Evolutionary conservation across 352 stramenopile genomes (phyloP).

Genomic region (Pythium myriotylum): DNA sequence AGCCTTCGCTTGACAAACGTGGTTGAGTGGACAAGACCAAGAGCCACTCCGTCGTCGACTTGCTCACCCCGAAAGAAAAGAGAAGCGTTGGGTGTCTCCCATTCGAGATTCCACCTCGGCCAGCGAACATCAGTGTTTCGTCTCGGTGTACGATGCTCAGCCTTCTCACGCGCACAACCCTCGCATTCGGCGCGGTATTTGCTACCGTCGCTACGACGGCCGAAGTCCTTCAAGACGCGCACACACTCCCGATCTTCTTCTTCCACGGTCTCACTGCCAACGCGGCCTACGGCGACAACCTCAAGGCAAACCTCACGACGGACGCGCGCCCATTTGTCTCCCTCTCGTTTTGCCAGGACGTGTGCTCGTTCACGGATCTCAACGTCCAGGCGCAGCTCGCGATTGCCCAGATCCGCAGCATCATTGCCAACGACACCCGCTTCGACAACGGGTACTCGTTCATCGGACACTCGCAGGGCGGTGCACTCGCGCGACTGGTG

Average conservation of each 20-base stretch:
- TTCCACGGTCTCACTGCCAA: conserved; percentile 50
- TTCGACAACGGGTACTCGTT: conserved; percentile 55
- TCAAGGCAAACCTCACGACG: conserved; percentile 40
- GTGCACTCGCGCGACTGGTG: conserved; percentile 39
- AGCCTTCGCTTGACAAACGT: too few species aligned
- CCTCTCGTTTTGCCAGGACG: conserved; percentile 41
- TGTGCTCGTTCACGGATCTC: conserved; percentile 37
- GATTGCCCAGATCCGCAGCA: conserved; percentile 43
- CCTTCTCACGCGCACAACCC: conserved; percentile 5
- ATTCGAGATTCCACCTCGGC: neutral
- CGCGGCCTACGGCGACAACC: conserved; percentile 28
- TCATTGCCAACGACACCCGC: conserved; percentile 32
- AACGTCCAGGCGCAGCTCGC: conserved; percentile 39
- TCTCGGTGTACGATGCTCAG: conserved; percentile 4
- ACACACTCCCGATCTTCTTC: conserved; percentile 47
- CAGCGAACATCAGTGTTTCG: neutral
- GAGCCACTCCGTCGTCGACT: too few species aligned
- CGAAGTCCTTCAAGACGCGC: neutral
- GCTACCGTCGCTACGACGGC: neutral
- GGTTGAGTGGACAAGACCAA: too few species aligned
- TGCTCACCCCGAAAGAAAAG: too few species aligned
- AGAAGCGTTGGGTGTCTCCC: too few species aligned
- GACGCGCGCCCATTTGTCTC: conserved; percentile 36
- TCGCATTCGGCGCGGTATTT: neutral
- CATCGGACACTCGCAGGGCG: conserved; percentile 50